Conservation (phyloP, 129 eudicot species). For the Erigeron canadensis region DNA sequence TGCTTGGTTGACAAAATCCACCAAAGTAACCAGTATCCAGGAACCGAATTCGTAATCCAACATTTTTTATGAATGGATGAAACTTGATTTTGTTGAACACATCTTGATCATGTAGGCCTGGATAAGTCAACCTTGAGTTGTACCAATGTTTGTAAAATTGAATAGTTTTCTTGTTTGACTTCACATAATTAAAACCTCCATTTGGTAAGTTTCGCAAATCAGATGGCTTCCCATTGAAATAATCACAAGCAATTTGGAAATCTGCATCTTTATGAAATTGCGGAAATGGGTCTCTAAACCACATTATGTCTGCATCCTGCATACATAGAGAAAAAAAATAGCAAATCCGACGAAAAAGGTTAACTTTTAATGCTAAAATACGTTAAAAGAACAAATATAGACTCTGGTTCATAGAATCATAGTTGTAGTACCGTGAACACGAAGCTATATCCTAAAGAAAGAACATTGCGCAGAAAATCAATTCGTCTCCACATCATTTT, state of each 20-base stretch:
- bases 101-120: slow-evolving; percentile 61
- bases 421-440: slow-evolving; percentile 27
- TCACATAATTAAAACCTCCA: slow-evolving; percentile 64
- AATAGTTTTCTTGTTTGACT: slow-evolving; percentile 55
- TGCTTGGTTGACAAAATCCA: slow-evolving; percentile 69
- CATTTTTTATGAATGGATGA: slow-evolving; percentile 36
- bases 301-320: slow-evolving; percentile 61
- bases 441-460: slow-evolving; percentile 26
- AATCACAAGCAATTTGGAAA: slow-evolving; percentile 74
- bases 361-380: background rate
- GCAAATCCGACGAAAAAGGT: background rate
- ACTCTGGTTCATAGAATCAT: background rate
- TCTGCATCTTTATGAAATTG: slow-evolving; percentile 51
- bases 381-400: background rate
- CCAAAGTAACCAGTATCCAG: slow-evolving; percentile 68
- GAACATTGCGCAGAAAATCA: slow-evolving; percentile 18
- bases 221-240: slow-evolving; percentile 38
- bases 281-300: slow-evolving; percentile 77
- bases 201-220: slow-evolving; percentile 60
- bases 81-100: slow-evolving; percentile 58
- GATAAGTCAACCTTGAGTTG: slow-evolving; percentile 45
- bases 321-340: background rate
- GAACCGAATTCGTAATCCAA: slow-evolving; percentile 55
- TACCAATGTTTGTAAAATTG: slow-evolving; percentile 72
- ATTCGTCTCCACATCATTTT: slow-evolving; percentile 29